Base-by-base conservation (phyloP, 2,329 filamentous ascomycete genomes). In the Aspergillus sp. region DNA sequence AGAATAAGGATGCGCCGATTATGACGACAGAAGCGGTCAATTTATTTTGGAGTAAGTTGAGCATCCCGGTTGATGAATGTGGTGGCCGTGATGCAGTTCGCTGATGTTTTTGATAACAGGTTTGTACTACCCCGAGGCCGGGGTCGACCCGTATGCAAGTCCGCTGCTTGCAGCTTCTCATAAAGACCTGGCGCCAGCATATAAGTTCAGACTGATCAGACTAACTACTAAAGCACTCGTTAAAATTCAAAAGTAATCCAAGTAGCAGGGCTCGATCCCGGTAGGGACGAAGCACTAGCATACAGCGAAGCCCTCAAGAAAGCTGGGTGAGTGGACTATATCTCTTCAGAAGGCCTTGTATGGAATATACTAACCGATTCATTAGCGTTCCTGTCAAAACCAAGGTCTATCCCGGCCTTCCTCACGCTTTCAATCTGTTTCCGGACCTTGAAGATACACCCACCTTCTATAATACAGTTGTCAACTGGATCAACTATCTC, bases 401-500 rank as follows among this genome's bases (percentile, higher is more conserved):
- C 1, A 34, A 36, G 8, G 24, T 48, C 4, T 48, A 18, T 11
- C 9, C 24, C 7, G 45, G 45, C 11, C 24, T 48, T 3, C 45
- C 26, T 15, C 45, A 48, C 3, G 45, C 45, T 5, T 48, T 48
- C 17, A 17, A 36, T 20, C 12, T 34, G 4, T 22, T 34, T 48
- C 30, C 45, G 4, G 26, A 22, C 11, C 45, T 48, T 13, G 8
- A 11, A 15, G 24, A 17, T 3, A 48, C 45, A 2, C 7, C 45
- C 17, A 34, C 30, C 9, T 48, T 24, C n/a, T 48, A 24, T 17
- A 36, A 48, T 7, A 48, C 24, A 9, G 24, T 48, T 17, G 45
- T 48, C n/a, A 17, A 48, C 26, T 48, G 45, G 45, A 20, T 48
- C 45, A 48, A 48, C 34, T 36, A 15, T n/a, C 34, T 36, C 15